phyloP scores from a whole-genome alignment of 352 stramenopile genomes.

The Phytophthora constricta region DNA sequence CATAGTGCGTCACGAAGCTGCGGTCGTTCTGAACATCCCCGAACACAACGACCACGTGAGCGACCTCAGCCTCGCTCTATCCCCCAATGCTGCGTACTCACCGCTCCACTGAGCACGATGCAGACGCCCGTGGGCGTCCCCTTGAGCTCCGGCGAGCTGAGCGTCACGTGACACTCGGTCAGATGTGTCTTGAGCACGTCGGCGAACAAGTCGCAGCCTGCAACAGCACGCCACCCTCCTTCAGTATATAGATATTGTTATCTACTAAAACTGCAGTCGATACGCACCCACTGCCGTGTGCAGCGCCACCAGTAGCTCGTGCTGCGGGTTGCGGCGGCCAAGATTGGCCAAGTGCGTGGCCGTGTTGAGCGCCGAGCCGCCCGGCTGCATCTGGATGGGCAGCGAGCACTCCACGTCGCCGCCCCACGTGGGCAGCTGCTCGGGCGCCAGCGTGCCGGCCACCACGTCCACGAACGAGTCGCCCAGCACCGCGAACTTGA shows the following conservation, averaged over 20 bases:
- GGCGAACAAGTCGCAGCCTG: constrained; percentile 56
- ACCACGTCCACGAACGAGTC: constrained; percentile 85
- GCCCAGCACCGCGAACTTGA: constrained; percentile 63
- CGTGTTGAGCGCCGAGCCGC: constrained; percentile 86
- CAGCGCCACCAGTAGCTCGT: constrained; percentile 50
- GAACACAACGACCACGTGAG: neutral
- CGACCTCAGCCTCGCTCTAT: neutral
- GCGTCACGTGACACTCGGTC: constrained; percentile 33
- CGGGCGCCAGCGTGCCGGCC: constrained; percentile 62
- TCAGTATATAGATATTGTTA: neutral
- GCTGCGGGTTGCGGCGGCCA: constrained; percentile 25
- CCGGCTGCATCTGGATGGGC: constrained; percentile 78
- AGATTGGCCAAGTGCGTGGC: constrained; percentile 80
- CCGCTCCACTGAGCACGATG: constrained; percentile 76
- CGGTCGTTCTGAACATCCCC: constrained; percentile 74
- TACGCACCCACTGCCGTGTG: constrained; percentile 64
- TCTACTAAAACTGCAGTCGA: neutral
- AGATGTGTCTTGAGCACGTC: constrained; percentile 60
- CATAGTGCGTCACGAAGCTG: constrained; percentile 87
- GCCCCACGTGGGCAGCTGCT: constrained; percentile 81
- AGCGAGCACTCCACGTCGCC: constrained; percentile 73
- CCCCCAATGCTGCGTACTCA: constrained; percentile 23
- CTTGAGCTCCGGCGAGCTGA: constrained; percentile 53
- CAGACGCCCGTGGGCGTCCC: constrained; percentile 71
- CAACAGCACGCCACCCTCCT: no score